Percentiles rank a stretch among this genome's conserved stretches.
Evolutionary conservation across 78 protist species (phyloP).

Genomic region (Emiliania huxleyi): DNA sequence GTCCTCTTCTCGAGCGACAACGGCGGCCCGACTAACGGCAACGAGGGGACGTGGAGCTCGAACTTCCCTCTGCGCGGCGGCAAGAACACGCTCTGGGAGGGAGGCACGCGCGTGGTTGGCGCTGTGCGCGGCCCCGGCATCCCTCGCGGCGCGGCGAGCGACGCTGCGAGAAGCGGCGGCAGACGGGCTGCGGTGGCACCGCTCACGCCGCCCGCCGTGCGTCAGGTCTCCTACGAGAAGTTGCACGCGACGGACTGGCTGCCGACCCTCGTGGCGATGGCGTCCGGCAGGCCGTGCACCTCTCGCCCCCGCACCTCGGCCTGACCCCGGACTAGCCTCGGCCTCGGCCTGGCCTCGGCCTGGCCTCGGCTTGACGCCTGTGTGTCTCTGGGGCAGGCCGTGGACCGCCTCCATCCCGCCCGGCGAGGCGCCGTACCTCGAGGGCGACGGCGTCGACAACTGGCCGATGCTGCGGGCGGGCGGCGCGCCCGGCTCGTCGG

Average conservation of each 20-base stretch:
- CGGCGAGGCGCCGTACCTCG: neutral
- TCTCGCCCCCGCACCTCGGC: too few relatives aligned
- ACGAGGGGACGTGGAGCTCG: neutral
- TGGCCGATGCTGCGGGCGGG: neutral
- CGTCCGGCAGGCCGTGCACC: neutral
- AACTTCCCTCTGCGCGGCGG: slow-evolving; percentile 31
- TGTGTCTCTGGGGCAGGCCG: too few relatives aligned
- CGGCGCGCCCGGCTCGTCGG: neutral
- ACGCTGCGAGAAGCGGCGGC: neutral
- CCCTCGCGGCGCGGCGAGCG: neutral
- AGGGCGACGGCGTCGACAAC: neutral
- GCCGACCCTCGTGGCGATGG: neutral
- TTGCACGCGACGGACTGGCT: neutral
- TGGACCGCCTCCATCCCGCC: too few relatives aligned
- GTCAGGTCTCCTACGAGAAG: neutral
- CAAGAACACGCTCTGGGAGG: slow-evolving; percentile 39
- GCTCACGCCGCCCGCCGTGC: neutral
- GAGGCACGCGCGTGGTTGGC: neutral
- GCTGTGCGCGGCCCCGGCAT: neutral
- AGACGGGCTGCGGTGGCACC: neutral
- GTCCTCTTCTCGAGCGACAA: slow-evolving; percentile 37
- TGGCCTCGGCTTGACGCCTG: too few relatives aligned
- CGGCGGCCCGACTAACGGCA: slow-evolving; percentile 42
- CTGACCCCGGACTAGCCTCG: too few relatives aligned
- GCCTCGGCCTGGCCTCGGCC: too few relatives aligned